These are phyloP conservation scores for Candida cerambycidarum DNA, from an alignment of 805 yeast species.

Conservation along the genomic window DNA sequence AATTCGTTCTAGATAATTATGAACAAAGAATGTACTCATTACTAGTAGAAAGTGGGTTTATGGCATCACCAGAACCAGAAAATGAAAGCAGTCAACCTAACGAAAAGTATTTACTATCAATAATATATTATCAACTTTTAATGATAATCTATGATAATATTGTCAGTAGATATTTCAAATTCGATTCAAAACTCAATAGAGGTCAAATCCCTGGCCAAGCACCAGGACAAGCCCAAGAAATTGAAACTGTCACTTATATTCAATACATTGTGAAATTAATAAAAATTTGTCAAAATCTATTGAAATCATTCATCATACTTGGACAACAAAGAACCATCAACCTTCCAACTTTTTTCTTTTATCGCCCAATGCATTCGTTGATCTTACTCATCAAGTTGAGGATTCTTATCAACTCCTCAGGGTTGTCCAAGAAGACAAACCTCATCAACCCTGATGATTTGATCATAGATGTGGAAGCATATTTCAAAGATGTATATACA, in stretches of 20 bases:
- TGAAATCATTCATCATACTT: slow-evolving; percentile 44
- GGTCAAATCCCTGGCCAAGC: too few species aligned
- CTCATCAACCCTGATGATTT: slow-evolving; percentile 17
- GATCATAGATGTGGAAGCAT: slow-evolving; percentile 21
- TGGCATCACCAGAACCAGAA: slow-evolving; percentile 21
- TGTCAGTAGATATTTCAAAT: slow-evolving; percentile 36
- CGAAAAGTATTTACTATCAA: slow-evolving; percentile 39
- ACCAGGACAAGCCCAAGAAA: slow-evolving; percentile 10
- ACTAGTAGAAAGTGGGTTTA: slow-evolving; percentile 41
- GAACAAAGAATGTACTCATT: slow-evolving; percentile 41
- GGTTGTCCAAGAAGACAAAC: slow-evolving; percentile 18
- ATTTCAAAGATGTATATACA: slow-evolving; percentile 19
- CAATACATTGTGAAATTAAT: slow-evolving; percentile 44
- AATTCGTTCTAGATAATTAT: slow-evolving; percentile 34
- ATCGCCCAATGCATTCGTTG: slow-evolving; percentile 53
- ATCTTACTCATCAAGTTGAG: slow-evolving; percentile 48
- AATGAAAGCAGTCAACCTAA: slow-evolving; percentile 22
- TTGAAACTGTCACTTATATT: slow-evolving; percentile 30
- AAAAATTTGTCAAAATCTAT: slow-evolving; percentile 45
- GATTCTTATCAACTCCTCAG: slow-evolving; percentile 43
- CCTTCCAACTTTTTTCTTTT: slow-evolving; percentile 53
- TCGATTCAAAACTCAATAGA: slow-evolving; percentile 10
- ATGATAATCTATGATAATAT: slow-evolving; percentile 54
- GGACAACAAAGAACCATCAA: slow-evolving; percentile 35
- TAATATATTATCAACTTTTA: slow-evolving; percentile 50